Evolutionary conservation across 139 green algal species (phyloP), one percentile per base, ranked within the genome.

Genomic region (Chlamydomonas urium): DNA sequence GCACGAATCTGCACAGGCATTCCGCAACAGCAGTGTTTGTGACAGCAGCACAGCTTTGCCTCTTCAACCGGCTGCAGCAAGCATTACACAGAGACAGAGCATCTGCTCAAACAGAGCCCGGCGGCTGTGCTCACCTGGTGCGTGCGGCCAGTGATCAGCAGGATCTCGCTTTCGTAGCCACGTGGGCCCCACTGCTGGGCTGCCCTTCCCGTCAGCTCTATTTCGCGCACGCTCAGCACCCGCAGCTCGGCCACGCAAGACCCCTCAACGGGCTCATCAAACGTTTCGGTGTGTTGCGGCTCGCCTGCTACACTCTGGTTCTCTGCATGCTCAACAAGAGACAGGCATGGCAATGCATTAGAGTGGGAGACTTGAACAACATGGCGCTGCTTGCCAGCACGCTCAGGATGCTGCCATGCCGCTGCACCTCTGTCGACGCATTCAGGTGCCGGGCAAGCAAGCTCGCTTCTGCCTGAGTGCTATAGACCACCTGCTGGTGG

Each of bases 1-100:
- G 81, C 88, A 3, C 90, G 68, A 32, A 96, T 91, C 79, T 93
- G 81, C 65, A n/a, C n/a, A n/a, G n/a, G n/a, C n/a, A n/a, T n/a
- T n/a, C n/a, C n/a, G n/a, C n/a, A n/a, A n/a, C n/a, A n/a, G n/a
- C n/a, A n/a, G n/a, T n/a, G n/a, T n/a, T n/a, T n/a, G n/a, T n/a
- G n/a, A n/a, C n/a, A n/a, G n/a, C n/a, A n/a, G n/a, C n/a, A n/a
- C n/a, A n/a, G n/a, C n/a, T n/a, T n/a, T n/a, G n/a, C n/a, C n/a
- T n/a, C n/a, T n/a, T n/a, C n/a, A n/a, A n/a, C n/a, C n/a, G n/a
- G n/a, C n/a, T n/a, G n/a, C n/a, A n/a, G n/a, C n/a, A n/a, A n/a
- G n/a, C n/a, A n/a, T n/a, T n/a, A n/a, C n/a, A n/a, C n/a, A n/a
- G n/a, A n/a, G n/a, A n/a, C n/a, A n/a, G n/a, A n/a, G n/a, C n/a